Evolutionary conservation across 2,329 filamentous ascomycete species (phyloP).

Genomic region (Myriosclerotinia curreyana): DNA sequence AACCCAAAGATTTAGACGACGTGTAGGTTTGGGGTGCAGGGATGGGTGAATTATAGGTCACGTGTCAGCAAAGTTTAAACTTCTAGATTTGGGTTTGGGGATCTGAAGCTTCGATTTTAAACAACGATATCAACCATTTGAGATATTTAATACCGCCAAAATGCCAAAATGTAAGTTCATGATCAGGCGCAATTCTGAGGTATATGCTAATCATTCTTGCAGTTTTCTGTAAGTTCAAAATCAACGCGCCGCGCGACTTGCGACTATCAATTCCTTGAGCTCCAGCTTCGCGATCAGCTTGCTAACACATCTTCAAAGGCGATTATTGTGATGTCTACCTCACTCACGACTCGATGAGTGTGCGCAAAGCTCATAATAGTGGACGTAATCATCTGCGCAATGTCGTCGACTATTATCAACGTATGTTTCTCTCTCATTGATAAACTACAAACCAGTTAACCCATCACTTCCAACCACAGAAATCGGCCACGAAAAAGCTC

Average conservation of each 20-base stretch:
- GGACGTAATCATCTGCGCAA: slow-evolving; percentile 96
- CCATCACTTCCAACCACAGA: slow-evolving; percentile 50
- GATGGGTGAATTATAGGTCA: slow-evolving; percentile 22
- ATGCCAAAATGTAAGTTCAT: slow-evolving; percentile 82
- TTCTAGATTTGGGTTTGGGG: slow-evolving; percentile 20
- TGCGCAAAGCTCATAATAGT: slow-evolving; percentile 97
- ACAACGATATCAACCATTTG: slow-evolving; percentile 13
- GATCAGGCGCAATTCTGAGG: slow-evolving; percentile 22
- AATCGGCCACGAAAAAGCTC: slow-evolving; percentile 97
- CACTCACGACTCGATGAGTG: slow-evolving; percentile 99
- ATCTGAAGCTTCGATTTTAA: slow-evolving; percentile 18
- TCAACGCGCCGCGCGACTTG: slow-evolving; percentile 18
- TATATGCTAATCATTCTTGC: slow-evolving; percentile 42
- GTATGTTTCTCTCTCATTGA: slow-evolving; percentile 47
- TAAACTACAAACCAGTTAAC: background rate
- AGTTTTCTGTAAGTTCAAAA: slow-evolving; percentile 67
- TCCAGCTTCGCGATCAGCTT: slow-evolving; percentile 17
- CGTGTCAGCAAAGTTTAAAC: slow-evolving; percentile 20
- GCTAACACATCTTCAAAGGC: slow-evolving; percentile 45
- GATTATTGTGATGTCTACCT: slow-evolving; percentile 99
- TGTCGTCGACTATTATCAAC: slow-evolving; percentile 97
- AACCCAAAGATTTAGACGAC: slow-evolving; percentile 27
- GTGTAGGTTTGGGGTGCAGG: slow-evolving; percentile 32
- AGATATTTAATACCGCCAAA: slow-evolving; percentile 43
- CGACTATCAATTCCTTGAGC: slow-evolving; percentile 13